Conservation (phyloP, 1,139 yeast species). For the Sugiyamaella grinbergsii region DNA sequence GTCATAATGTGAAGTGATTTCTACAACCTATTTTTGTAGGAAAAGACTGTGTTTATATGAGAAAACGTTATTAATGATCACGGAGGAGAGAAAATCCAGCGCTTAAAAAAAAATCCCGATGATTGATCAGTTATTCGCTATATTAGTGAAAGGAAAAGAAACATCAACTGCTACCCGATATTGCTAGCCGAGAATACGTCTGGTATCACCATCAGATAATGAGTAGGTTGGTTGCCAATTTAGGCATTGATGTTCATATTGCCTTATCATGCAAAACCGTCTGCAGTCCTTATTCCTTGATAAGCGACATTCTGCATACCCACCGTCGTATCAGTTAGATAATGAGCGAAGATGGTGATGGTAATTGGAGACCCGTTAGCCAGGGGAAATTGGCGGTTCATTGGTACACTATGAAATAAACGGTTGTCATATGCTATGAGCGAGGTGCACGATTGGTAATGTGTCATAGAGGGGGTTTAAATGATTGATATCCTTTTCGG, state of each 20-base stretch:
- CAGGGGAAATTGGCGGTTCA: no score
- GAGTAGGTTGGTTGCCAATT: constrained; percentile 9
- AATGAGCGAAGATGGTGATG: no score
- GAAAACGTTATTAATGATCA: no score
- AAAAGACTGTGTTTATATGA: not conserved
- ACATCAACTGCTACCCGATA: not conserved
- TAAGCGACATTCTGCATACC: constrained; percentile 12
- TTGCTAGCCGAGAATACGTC: not conserved
- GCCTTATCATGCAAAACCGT: constrained; percentile 7
- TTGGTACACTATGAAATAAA: no score
- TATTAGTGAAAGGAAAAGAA: not conserved
- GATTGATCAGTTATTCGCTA: not conserved
- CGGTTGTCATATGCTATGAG: no score
- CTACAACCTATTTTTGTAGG: not conserved
- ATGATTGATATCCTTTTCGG: not conserved
- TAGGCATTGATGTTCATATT: constrained; percentile 4
- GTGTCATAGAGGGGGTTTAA: no score
- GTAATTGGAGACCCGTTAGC: no score
- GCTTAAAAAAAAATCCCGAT: no score
- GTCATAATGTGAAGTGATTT: constrained; percentile 7
- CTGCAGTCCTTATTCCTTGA: constrained; percentile 11
- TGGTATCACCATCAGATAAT: no score
- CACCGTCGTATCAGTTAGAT: no score
- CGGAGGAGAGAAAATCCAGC: no score
- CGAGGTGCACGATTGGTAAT: no score